These are phyloP conservation scores for Apiospora marii DNA, from an alignment of 2,329 filamentous ascomycete species.

Conservation along the genomic window DNA sequence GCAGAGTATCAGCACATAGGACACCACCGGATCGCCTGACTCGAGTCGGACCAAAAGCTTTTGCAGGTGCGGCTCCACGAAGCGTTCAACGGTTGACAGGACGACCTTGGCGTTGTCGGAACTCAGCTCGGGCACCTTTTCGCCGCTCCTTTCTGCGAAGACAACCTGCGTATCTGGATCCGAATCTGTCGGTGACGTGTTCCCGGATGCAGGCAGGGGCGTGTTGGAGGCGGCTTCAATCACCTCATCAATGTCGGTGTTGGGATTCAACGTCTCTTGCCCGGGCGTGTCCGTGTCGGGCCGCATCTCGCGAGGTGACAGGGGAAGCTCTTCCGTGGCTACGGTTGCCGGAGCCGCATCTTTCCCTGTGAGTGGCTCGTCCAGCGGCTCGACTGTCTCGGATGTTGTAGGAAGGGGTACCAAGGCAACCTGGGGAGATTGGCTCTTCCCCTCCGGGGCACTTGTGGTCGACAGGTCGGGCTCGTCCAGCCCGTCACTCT, in stretches of 20 bases:
- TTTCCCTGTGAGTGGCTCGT: no score
- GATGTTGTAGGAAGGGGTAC: no score
- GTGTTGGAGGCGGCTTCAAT: background rate
- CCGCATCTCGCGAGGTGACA: background rate
- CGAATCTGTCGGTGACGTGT: background rate
- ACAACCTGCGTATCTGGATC: background rate
- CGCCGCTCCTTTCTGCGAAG: background rate
- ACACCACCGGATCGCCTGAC: background rate
- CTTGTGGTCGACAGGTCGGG: no score
- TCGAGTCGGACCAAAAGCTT: no score
- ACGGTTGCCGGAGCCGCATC: no score
- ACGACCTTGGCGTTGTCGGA: background rate
- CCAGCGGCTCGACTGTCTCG: no score
- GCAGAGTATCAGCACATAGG: background rate
- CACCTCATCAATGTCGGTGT: no score
- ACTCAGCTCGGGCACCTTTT: background rate
- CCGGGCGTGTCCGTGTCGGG: background rate
- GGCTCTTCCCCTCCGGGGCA: no score
- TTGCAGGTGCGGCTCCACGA: background rate
- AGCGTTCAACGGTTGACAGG: background rate
- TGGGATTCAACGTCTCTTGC: background rate
- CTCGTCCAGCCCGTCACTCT: no score
- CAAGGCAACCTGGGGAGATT: no score
- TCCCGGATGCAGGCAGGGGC: background rate
- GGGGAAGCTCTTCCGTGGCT: background rate